Base-by-base conservation (phyloP, 192 early-diverging fungal species). In the Dimargaris cristalligena region DNA sequence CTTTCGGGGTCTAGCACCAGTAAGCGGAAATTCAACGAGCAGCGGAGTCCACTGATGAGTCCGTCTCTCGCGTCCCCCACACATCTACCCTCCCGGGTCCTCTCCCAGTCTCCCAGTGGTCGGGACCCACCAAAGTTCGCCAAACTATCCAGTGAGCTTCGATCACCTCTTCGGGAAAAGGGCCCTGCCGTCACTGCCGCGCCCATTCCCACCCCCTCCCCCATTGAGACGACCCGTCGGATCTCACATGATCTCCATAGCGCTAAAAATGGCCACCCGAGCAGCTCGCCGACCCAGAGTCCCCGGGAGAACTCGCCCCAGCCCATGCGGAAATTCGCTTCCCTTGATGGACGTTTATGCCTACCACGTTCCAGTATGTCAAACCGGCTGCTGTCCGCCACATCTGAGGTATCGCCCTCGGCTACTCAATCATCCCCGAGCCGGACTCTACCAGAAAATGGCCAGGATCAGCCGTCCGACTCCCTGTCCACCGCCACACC, bases 281-380 rank as follows among this genome's bases (percentile, higher is more conserved):
- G 8, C 38, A 41, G 38, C 38, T 41, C 38, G 38, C 38, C 38
- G 16, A 10, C 28, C 22, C 50, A 30, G 30, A 57, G 55, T 25
- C 55, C 55, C 2, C 26, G 22, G 23, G 55, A 57, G 0, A 34
- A 10, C 4, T 57, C 55, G 4, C 55, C 55, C 35, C 55, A 57
- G 23, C 3, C 4, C 32, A 57, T 57, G 55, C 55, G 55, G 18
- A 57, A 57, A n/a, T 32, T 16, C 4, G 25, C n/a, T 34, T 57
- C 55, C 14, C 34, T 35, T 3, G 55, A 57, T 35, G 33, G 13
- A 2, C 55, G 55, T n/a, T 4, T 57, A n/a, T 30, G 38, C 22
- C 16, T 57, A 20, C 55, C 55, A 18, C 55, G 55, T 20, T 34
- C 55, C 55, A 26, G 22, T 18, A 57, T 57, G 16, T 57, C 55